phyloP scores from a whole-genome alignment of 1,284 basidiomycete species.

The Mycena citricolor region DNA sequence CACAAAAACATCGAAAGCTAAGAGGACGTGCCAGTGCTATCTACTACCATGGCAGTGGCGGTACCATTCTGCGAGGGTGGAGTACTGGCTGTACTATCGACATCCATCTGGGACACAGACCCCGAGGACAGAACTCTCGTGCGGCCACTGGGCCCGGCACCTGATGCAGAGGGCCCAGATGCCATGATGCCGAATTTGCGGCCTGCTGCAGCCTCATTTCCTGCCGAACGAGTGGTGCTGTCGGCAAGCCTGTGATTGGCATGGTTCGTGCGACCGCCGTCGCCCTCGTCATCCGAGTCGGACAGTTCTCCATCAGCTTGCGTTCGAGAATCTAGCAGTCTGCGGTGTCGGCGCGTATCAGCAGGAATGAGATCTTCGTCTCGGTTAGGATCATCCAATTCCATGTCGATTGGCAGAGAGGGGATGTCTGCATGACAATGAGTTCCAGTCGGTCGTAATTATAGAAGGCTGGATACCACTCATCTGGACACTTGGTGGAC shows the following conservation, averaged over 20 bases:
- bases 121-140: constrained; percentile 44
- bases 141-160: constrained; percentile 71
- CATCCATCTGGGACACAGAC: constrained; percentile 41
- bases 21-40: no score
- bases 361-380: constrained; percentile 80
- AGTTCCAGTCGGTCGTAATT: constrained; percentile 1
- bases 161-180: constrained; percentile 67
- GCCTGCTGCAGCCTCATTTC: constrained; percentile 38
- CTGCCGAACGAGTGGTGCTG: constrained; percentile 39
- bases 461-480: constrained; percentile 23
- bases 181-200: constrained; percentile 63
- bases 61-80: constrained; percentile 26
- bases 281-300: constrained; percentile 86
- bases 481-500: constrained; percentile 90
- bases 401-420: constrained; percentile 73
- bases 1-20: no score
- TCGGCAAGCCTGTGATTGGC: constrained; percentile 54
- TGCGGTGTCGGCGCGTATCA: constrained; percentile 71
- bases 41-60: no score
- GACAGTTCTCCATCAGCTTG: constrained; percentile 82
- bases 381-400: constrained; percentile 74
- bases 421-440: constrained; percentile 72
- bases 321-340: constrained; percentile 68
- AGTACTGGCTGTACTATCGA: constrained; percentile 33
- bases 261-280: constrained; percentile 73